Base-by-base conservation (phyloP, 1,284 basidiomycete genomes). In the Waitea zeae region DNA sequence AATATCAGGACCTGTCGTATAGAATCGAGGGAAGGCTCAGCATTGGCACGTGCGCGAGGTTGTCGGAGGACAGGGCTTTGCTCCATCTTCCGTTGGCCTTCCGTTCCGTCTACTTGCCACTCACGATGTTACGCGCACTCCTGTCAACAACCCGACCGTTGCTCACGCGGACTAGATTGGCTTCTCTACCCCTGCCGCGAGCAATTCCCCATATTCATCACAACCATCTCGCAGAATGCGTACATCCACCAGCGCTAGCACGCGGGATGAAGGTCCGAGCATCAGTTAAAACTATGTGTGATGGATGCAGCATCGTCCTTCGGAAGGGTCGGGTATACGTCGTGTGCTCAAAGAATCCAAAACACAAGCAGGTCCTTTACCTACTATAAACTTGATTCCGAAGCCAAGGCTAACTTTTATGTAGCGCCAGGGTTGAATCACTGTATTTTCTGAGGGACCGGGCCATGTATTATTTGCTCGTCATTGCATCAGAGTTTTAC, bases 231-330 rank as follows among this genome's bases (percentile, higher is more conserved):
- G 29, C 37, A 33, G 31, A 45, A 15, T n/a, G n/a, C n/a, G n/a
- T n/a, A n/a, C n/a, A n/a, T n/a, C n/a, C n/a, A n/a, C 55, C 56
- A 13, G 42, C 54, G 6, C 48, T 70, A 14, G 52, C 64, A 18
- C 61, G 92, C 44, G 89, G 89, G 28, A 95, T 96, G 86, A 98
- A 97, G 66, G 92, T 98, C 37, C 75, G 92, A 40, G 82, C 83
- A 20, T 88, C 87, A 5, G 86, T 97, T 45, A 96, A 95, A 61
- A 63, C 72, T 39, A 81, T 90, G 69, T 93, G 88, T 54, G 86
- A 89, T 42, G 84, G 86, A 11, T 93, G 88, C 57, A 76, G 67
- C 42, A 60, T 92, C 31, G 89, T 92, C 17, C 69, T 67, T 52
- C 61, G 93, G 47, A 93, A 97, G 53, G 90, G 90, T 33, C 72